Base-by-base conservation (phyloP, 352 stramenopile genomes). In the Pythium aristosporum region DNA sequence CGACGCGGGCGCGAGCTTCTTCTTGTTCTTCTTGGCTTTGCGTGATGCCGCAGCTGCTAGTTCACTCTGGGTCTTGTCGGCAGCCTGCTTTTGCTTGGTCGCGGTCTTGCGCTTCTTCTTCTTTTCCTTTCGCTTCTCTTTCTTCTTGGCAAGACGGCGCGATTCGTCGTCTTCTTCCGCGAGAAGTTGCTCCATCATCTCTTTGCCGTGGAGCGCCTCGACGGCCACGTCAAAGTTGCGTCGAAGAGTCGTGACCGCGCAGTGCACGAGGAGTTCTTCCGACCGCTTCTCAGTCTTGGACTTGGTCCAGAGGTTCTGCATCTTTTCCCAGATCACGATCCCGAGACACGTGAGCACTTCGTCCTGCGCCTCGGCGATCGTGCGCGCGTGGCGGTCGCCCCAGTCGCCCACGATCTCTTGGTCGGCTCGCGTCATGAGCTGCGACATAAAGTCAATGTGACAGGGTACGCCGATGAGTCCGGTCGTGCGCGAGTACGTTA, bases 301-400 rank as follows among this genome's bases (percentile, higher is more conserved):
- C 58, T 89, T 87, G 16, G 82, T 88, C 86, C 84, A 95, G 57
- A 95, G 39, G n/a, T 73, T 85, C 63, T 93, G 86, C 63, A 93
- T 76, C 50, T 95, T 95, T 47, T 95, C 86, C 86, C 86, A 95
- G 63, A 95, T 92, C 34, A 95, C 82, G 73, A 95, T 92, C 0
- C 86, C 86, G 4, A 95, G 69, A 61, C 86, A 95, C 41, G 89
- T 91, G 23, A 95, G 76, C 53, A 95, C 86, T 70, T 95, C 86
- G 58, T 95, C 86, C 55, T 95, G 86, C 13, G 86, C 86, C 56
- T 95, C 86, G 0, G 86, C 82, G 62, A 95, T 92, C 37, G 86
- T 95, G 0, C 86, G 84, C 41, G 86, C 86, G 46, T 95, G 86
- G 3, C 86, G 82, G 47, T 95, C 86, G 3, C 84, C 84, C 84